Evolutionary conservation across 495 filamentous ascomycete genomes (phyloP).

Genomic region (Astrothelium subdiscretum): DNA sequence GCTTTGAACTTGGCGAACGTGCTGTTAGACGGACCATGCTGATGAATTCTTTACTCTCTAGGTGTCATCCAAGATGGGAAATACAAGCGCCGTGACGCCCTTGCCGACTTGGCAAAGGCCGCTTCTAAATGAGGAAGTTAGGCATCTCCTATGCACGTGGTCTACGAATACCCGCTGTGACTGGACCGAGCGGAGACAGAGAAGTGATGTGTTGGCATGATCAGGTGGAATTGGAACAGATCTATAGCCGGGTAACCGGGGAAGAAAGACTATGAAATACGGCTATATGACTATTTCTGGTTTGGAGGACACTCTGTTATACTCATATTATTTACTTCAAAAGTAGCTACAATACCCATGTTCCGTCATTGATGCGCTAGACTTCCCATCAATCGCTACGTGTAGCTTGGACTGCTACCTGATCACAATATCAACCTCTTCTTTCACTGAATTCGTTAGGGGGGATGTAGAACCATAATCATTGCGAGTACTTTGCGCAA

Average conservation of each 20-base stretch:
- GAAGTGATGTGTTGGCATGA: too few species aligned
- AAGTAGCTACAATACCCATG: neutral
- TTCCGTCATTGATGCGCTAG: neutral
- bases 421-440: too few species aligned
- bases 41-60: conserved; percentile 16
- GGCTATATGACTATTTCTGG: neutral
- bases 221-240: neutral
- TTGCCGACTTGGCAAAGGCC: conserved; percentile 48
- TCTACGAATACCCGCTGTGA: too few species aligned
- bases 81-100: conserved; percentile 59
- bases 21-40: neutral
- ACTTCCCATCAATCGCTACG: too few species aligned
- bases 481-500: too few species aligned
- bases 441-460: too few species aligned
- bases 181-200: too few species aligned
- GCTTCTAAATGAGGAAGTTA: conserved; percentile 26
- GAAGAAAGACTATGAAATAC: neutral
- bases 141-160: too few species aligned
- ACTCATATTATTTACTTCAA: neutral
- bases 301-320: neutral
- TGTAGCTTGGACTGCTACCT: too few species aligned
- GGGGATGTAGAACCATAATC: too few species aligned
- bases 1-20: neutral
- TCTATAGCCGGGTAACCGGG: too few species aligned
- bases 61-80: conserved; percentile 59